Base-by-base conservation (phyloP, 129 eudicot genomes). In the Helichrysum umbraculigerum region DNA sequence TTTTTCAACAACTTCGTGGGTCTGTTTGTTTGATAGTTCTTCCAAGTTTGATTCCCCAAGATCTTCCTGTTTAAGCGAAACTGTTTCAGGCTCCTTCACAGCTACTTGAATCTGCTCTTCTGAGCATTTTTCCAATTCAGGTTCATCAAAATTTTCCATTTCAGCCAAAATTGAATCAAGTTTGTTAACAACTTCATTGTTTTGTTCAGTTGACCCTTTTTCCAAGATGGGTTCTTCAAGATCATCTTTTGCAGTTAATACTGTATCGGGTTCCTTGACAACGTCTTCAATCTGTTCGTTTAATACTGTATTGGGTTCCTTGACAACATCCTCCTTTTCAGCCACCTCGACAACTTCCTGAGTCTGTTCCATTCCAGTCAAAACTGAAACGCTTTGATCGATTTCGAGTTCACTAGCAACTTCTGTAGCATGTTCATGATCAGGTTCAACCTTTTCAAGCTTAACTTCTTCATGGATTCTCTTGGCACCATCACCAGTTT, bases 141-240 rank as follows among this genome's bases (percentile, higher is more conserved):
- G 57, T 72, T 47, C 60, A 25, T 22, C 78, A 54, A 65, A 67
- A 79, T 72, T 68, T 68, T 10, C n/a, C 50, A 35, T 79, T 52
- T 79, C 69, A 8, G 83, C 29, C 83, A 59, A 69, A 57, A 68
- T 50, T 41, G 44, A 72, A 77, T 37, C 61, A 7, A 61, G 47
- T 17, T 68, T 52, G 19, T 68, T 44, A 39, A 47, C 28, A 65
- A 52, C 71, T 42, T 76, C 78, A 63, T 73, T 80, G 60, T 6
- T 56, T 32, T 64, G 71, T 61, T 73, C 77, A 21, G 34, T 73
- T 22, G 78, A 50, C 4, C 14, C 42, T 42, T 78, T 68, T 41
- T 63, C 28, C n/a, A 73, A 57, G 28, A 41, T 72, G 35, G 68
- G 68, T 79, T 59, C 82, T 12, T 22, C 74, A n/a, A 52, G 73